A percentile compares a stretch with the other conserved stretches of the same genome.
These are phyloP conservation scores for Cercospora zeina DNA, from an alignment of 2,329 filamentous ascomycete genomes.

Conservation along the genomic window DNA sequence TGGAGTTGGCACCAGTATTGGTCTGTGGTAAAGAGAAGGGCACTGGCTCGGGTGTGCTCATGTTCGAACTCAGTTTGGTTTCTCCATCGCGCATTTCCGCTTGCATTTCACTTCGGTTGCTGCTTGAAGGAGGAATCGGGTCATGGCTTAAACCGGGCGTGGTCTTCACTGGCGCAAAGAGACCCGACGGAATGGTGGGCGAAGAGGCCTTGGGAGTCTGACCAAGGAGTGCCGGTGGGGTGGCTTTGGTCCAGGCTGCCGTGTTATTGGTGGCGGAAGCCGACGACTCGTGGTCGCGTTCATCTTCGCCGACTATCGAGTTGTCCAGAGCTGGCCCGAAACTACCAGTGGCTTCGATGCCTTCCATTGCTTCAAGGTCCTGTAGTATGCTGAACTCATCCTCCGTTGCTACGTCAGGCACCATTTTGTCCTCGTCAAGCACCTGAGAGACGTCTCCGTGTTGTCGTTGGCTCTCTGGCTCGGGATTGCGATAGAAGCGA, in stretches of 20 bases:
- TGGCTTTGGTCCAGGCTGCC: neutral
- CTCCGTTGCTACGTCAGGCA: neutral
- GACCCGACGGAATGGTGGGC: neutral
- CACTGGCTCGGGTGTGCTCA: neutral
- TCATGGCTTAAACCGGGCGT: neutral
- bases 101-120: slow-evolving; percentile 22
- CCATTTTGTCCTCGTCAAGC: neutral
- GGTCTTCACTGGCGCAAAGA: neutral
- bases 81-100: slow-evolving; percentile 29
- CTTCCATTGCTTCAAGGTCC: slow-evolving; percentile 16
- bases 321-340: slow-evolving; percentile 2
- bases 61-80: slow-evolving; percentile 12
- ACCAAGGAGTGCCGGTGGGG: neutral
- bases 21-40: neutral
- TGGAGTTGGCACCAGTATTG: neutral
- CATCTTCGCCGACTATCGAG: neutral
- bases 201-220: neutral
- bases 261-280: neutral
- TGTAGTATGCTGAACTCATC: slow-evolving; percentile 6
- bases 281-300: neutral
- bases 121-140: slow-evolving; percentile 16
- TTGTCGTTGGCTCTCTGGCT: neutral
- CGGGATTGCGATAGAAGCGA: neutral
- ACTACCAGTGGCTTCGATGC: neutral
- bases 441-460: neutral